These are phyloP conservation scores for Vanilla planifolia DNA, from an alignment of 106 monocot genomes.

Conservation along the genomic window DNA sequence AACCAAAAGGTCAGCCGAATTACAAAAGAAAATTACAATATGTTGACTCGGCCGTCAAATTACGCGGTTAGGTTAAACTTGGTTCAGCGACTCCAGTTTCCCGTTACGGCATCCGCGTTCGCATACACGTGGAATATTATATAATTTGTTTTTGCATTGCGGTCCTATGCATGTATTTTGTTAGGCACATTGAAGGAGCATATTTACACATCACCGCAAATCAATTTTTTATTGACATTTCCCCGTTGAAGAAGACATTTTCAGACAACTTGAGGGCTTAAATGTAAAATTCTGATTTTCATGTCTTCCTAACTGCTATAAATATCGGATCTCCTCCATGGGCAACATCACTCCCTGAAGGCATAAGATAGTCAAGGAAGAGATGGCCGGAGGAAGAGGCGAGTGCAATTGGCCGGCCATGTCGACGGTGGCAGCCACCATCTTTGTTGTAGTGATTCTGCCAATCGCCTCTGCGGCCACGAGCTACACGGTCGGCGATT, in stretches of 20 bases:
- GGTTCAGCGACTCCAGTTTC: background rate
- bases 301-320: background rate
- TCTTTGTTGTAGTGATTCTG: background rate
- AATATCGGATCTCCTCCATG: background rate
- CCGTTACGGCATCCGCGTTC: too few species aligned
- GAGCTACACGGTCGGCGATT: constrained; percentile 21
- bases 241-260: too few species aligned
- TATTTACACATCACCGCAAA: too few species aligned
- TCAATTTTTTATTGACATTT: too few species aligned
- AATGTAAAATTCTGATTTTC: background rate
- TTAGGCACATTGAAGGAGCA: too few species aligned
- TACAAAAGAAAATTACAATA: too few species aligned
- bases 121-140: too few species aligned
- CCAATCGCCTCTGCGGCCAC: background rate
- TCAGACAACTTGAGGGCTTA: background rate
- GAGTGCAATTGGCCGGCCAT: background rate
- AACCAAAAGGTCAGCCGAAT: too few species aligned
- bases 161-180: background rate
- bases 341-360: background rate
- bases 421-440: background rate
- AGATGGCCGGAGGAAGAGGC: constrained; percentile 4
- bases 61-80: background rate
- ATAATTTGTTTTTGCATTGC: background rate
- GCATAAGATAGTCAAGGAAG: constrained; percentile 1
- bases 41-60: too few species aligned